Evolutionary conservation across 805 yeast genomes (phyloP).

Genomic region (Saccharomycopsis amapae): DNA sequence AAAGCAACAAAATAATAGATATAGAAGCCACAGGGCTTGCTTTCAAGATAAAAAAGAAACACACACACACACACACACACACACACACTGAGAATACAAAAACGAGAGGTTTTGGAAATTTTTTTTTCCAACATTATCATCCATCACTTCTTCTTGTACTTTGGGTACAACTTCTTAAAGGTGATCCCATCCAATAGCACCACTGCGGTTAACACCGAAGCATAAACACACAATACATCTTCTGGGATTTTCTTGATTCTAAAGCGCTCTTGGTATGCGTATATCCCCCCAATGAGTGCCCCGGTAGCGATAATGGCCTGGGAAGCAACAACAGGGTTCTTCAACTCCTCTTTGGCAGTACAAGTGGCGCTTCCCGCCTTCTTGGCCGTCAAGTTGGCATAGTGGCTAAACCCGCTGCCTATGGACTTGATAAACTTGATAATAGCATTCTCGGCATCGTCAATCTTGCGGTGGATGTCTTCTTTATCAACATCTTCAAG

Average conservation of each 20-base stretch:
- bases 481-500: conserved; percentile 30
- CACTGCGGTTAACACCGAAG: conserved; percentile 44
- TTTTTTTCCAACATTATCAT: too few species aligned
- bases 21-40: too few species aligned
- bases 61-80: too few species aligned
- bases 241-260: conserved; percentile 41
- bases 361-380: conserved; percentile 25
- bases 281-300: conserved; percentile 41
- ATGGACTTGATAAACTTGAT: conserved; percentile 71
- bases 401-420: conserved; percentile 26
- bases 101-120: too few species aligned
- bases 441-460: conserved; percentile 65
- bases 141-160: conserved; percentile 32
- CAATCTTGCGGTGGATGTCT: conserved; percentile 27
- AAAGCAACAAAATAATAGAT: too few species aligned
- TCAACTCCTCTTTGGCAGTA: conserved; percentile 36
- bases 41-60: too few species aligned
- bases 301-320: conserved; percentile 45
- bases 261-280: conserved; percentile 44
- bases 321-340: conserved; percentile 55
- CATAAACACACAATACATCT: conserved; percentile 43
- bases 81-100: too few species aligned
- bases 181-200: conserved; percentile 48
- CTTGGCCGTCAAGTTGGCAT: conserved; percentile 20
- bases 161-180: conserved; percentile 47